These are phyloP conservation scores for Hypholoma sublateritium DNA, from an alignment of 768 basidiomycete genomes.

Conservation along the genomic window DNA sequence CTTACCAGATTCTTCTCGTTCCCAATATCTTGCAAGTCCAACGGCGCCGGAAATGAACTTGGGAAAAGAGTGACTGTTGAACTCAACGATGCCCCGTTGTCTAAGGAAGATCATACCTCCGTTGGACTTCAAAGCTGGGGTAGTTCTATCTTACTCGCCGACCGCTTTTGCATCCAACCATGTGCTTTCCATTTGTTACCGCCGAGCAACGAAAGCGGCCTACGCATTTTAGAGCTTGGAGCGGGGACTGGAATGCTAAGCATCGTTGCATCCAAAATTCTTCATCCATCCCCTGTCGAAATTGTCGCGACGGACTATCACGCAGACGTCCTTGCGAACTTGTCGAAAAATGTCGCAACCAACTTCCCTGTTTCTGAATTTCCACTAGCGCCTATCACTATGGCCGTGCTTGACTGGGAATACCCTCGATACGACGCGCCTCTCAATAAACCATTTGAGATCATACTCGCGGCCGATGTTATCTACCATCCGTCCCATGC, in stretches of 20 bases:
- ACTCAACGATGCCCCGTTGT: slow-evolving; percentile 70
- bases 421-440: slow-evolving; percentile 35
- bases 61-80: slow-evolving; percentile 40
- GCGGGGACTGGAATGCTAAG: slow-evolving; percentile 86
- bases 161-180: slow-evolving; percentile 54
- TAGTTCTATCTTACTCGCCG: slow-evolving; percentile 69
- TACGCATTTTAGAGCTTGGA: slow-evolving; percentile 75
- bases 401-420: slow-evolving; percentile 68
- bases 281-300: slow-evolving; percentile 23
- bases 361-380: slow-evolving; percentile 37
- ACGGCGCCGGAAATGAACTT: not conserved
- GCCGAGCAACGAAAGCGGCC: slow-evolving; percentile 8
- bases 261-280: slow-evolving; percentile 52
- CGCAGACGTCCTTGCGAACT: slow-evolving; percentile 70
- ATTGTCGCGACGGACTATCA: slow-evolving; percentile 81
- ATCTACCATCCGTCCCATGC: slow-evolving; percentile 75
- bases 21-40: slow-evolving; percentile 16
- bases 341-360: slow-evolving; percentile 53
- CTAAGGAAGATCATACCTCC: slow-evolving; percentile 67
- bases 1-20: slow-evolving; percentile 58
- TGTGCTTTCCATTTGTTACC: slow-evolving; percentile 28
- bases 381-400: slow-evolving; percentile 30
- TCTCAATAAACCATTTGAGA: slow-evolving; percentile 50
- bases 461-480: slow-evolving; percentile 79
- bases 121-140: slow-evolving; percentile 89